phyloP scores from a whole-genome alignment of 495 filamentous ascomycete species.

The Pyronema omphalodes region DNA sequence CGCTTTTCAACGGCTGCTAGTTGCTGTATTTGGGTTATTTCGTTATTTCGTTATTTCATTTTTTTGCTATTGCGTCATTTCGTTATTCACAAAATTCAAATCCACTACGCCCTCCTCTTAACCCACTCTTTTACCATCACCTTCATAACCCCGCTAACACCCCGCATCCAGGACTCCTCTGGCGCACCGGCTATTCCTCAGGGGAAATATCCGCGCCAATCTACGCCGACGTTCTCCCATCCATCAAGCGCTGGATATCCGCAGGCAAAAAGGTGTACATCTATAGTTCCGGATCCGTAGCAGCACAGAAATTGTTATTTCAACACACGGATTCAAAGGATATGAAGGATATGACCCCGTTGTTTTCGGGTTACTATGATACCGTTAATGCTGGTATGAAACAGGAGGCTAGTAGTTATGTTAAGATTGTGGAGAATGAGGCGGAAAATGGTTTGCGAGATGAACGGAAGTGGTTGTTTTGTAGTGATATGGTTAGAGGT shows the following conservation, averaged over 20 bases:
- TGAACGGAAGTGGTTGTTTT: conserved; percentile 37
- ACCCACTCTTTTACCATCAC: too few species aligned
- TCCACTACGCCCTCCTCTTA: too few species aligned
- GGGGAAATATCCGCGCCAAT: conserved; percentile 45
- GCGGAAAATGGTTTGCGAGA: conserved; percentile 25
- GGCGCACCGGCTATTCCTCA: conserved; percentile 42
- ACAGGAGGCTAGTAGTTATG: conserved; percentile 40
- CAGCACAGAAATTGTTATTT: conserved; percentile 53
- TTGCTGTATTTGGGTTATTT: too few species aligned
- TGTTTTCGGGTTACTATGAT: conserved; percentile 46
- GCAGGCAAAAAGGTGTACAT: conserved; percentile 35
- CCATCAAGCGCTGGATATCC: conserved; percentile 34
- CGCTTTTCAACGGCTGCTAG: too few species aligned
- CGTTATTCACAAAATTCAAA: too few species aligned
- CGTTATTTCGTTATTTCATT: too few species aligned
- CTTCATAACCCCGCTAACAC: not conserved
- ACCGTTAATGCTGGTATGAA: conserved; percentile 58
- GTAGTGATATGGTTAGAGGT: conserved; percentile 48
- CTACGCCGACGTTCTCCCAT: conserved; percentile 45
- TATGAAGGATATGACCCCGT: conserved; percentile 34
- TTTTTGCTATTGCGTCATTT: too few species aligned
- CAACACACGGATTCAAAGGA: conserved; percentile 38
- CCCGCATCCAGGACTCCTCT: conserved; percentile 39
- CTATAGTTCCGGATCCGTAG: conserved; percentile 52
- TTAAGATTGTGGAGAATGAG: conserved; percentile 30